Conservation (phyloP, 371 early-diverging fungal genomes). For the Circinella umbellata region DNA sequence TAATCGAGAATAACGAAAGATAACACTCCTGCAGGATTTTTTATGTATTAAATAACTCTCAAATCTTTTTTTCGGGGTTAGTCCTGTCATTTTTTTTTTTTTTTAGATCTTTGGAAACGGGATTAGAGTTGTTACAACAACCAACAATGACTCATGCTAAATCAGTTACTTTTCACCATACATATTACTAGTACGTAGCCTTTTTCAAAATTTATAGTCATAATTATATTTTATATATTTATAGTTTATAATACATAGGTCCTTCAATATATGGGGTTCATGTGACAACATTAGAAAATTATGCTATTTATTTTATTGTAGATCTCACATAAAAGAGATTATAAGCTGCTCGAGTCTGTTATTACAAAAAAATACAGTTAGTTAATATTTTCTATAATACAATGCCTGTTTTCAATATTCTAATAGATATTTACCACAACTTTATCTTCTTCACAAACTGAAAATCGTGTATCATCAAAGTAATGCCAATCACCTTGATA, state of each 20-base stretch:
- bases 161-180: neutral
- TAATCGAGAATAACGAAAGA: neutral
- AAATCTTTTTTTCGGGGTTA: no score
- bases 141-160: neutral
- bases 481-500: slow-evolving; percentile 86
- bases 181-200: neutral
- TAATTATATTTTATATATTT: no score
- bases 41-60: no score
- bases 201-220: no score
- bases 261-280: neutral
- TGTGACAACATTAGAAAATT: no score
- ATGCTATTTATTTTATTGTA: slow-evolving; percentile 24
- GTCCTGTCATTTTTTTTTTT: no score
- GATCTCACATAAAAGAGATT: slow-evolving; percentile 34
- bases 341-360: slow-evolving; percentile 32
- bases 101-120: no score
- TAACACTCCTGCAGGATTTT: neutral
- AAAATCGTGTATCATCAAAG: slow-evolving; percentile 92
- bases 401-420: neutral
- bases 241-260: no score
- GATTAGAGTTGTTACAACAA: no score
- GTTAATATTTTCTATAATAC: no score
- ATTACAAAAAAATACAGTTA: no score
- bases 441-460: slow-evolving; percentile 64
- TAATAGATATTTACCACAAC: slow-evolving; percentile 54